Conservation (phyloP, 805 yeast species). For the Isabelozyma heimii region DNA sequence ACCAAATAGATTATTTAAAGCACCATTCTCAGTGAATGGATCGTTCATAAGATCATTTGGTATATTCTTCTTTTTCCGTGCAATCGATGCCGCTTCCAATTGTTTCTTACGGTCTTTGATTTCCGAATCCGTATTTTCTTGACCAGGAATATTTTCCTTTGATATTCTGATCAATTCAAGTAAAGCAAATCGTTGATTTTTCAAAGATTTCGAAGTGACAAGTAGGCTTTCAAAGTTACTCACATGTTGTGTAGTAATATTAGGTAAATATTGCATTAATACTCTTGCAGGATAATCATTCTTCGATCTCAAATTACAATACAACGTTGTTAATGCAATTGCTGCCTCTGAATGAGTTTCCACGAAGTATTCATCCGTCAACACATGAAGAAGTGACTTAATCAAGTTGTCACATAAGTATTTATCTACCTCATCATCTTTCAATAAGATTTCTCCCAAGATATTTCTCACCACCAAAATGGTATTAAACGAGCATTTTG, state of each 20-base stretch:
- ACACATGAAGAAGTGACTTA: conserved; percentile 63
- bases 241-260: conserved; percentile 54
- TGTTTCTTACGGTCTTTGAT: conserved; percentile 50
- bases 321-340: conserved; percentile 78
- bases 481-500: conserved; percentile 89
- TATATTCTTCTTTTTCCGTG: conserved; percentile 44
- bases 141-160: conserved; percentile 32
- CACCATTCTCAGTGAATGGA: conserved; percentile 70
- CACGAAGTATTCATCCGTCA: conserved; percentile 71
- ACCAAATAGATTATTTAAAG: conserved; percentile 58
- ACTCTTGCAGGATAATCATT: conserved; percentile 66
- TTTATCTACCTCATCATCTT: conserved; percentile 73
- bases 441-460: conserved; percentile 63
- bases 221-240: conserved; percentile 62
- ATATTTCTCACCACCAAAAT: conserved; percentile 76
- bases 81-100: conserved; percentile 45
- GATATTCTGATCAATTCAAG: conserved; percentile 70
- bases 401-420: conserved; percentile 64
- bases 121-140: conserved; percentile 14
- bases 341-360: conserved; percentile 93
- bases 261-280: conserved; percentile 52
- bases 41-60: conserved; percentile 61
- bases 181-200: conserved; percentile 79
- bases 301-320: conserved; percentile 67
- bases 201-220: conserved; percentile 60